Percentiles rank a stretch among this genome's conserved stretches.
phyloP scores from a whole-genome alignment of 2,329 filamentous ascomycete species.

The Cladosporium sphaerospermum region DNA sequence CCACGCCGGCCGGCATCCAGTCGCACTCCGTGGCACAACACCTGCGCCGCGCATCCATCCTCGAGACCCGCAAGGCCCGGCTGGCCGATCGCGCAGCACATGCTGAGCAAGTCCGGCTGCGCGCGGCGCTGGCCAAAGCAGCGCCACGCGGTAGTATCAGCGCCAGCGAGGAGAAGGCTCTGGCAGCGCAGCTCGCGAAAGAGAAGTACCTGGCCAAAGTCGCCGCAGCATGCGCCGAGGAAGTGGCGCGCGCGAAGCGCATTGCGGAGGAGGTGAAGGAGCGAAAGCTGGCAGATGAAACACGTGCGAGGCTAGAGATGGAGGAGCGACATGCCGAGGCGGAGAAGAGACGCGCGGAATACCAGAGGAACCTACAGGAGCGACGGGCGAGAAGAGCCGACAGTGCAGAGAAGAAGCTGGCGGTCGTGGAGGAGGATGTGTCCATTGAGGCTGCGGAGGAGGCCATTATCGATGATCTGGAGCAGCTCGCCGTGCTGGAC shows the following conservation, averaged over 20 bases:
- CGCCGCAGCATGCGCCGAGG: conserved; percentile 72
- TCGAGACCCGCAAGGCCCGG: conserved; percentile 72
- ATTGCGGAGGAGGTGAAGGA: conserved; percentile 78
- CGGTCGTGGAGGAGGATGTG: conserved; percentile 44
- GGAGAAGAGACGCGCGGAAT: conserved; percentile 58
- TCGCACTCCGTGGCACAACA: conserved; percentile 75
- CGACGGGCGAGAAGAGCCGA: conserved; percentile 35
- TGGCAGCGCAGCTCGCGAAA: conserved; percentile 70
- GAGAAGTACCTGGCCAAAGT: conserved; percentile 79
- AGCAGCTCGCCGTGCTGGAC: conserved; percentile 37
- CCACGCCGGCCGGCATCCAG: conserved; percentile 43
- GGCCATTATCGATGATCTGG: conserved; percentile 28
- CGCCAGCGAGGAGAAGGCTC: conserved; percentile 66
- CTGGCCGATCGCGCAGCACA: conserved; percentile 75
- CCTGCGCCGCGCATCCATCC: conserved; percentile 70
- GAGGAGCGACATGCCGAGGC: conserved; percentile 75
- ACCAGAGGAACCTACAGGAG: conserved; percentile 45
- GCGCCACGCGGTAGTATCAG: conserved; percentile 52
- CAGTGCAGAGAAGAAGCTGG: conserved; percentile 45
- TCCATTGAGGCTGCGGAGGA: conserved; percentile 41
- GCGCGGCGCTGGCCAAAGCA: conserved; percentile 68
- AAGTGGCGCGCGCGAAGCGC: conserved; percentile 75
- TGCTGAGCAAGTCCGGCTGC: conserved; percentile 73
- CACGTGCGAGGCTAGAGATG: conserved; percentile 65
- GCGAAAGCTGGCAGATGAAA: conserved; percentile 67